Base-by-base conservation (phyloP, 495 filamentous ascomycete genomes). In the Penicillium robsamsonii region DNA sequence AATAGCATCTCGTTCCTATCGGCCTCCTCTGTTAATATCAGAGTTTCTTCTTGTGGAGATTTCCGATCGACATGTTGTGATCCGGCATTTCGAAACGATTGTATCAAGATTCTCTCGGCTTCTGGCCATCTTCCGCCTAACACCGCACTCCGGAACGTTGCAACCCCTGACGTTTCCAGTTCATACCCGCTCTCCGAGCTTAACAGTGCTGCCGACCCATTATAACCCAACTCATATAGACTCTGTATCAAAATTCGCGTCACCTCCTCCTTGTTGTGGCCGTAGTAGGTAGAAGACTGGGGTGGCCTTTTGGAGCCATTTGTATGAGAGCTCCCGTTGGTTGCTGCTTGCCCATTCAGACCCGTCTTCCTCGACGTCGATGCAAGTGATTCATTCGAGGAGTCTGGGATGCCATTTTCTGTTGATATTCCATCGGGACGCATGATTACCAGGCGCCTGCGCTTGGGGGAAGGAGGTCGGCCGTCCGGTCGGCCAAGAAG, bases 231-330 rank as follows among this genome's bases (percentile, higher is more conserved):
- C 69, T 97, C 94, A 22, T 81, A 78, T 46, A 99, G 73, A 33
- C 91, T 88, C 71, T 99, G 94, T 62, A 97, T 95, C 58, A 97
- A 70, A 50, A 99, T 89, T 49, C 94, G 80, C 7, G 94, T 94
- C 11, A 97, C 87, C 73, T 99, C 92, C 75, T 95, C 93, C 65
- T 91, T 86, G 68, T 92, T 86, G 67, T 99, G 93, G 20, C 91
- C 92, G 59, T 83, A 87, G 65, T 85, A 90, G 47, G 75, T 75
- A 11, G 74, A 55, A 58, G 68, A 62, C 8, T 65, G 60, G 57
- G 67, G 62, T 11, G 68, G 60, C 61, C 76, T 76, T 44, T 63
- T 68, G 27, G 70, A 66, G 27, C 82, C 81, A 58, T 85, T 85
- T 5, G 72, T 71, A 38, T 77, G 67, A 22, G 69, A 59, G 31